Evolutionary conservation across 495 filamentous ascomycete genomes (phyloP).

Genomic region (Penicillium subrubescens): DNA sequence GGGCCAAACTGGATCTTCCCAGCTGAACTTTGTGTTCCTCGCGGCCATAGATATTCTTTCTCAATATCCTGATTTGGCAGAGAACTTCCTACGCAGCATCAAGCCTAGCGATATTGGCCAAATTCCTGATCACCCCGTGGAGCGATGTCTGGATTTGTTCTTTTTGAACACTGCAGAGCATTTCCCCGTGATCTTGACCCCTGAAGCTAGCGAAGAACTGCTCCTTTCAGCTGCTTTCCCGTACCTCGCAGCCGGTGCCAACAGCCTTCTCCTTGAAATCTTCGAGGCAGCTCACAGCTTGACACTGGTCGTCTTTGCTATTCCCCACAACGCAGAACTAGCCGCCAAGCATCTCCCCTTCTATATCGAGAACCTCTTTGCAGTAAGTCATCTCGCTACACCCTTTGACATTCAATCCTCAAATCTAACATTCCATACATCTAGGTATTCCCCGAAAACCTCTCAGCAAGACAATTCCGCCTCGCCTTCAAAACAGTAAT

Average conservation of each 20-base stretch:
- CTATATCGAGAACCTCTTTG: slow-evolving; percentile 83
- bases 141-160: slow-evolving; percentile 82
- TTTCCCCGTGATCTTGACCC: slow-evolving; percentile 70
- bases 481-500: slow-evolving; percentile 90
- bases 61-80: slow-evolving; percentile 67
- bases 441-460: slow-evolving; percentile 74
- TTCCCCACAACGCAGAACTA: slow-evolving; percentile 72
- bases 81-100: slow-evolving; percentile 70
- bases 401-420: not conserved
- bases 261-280: slow-evolving; percentile 67
- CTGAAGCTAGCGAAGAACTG: slow-evolving; percentile 67
- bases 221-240: slow-evolving; percentile 73
- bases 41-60: slow-evolving; percentile 87
- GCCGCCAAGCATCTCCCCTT: slow-evolving; percentile 76
- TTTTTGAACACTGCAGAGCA: slow-evolving; percentile 91
- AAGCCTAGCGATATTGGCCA: slow-evolving; percentile 57
- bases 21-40: slow-evolving; percentile 83
- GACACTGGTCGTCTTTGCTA: slow-evolving; percentile 78
- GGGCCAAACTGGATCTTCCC: slow-evolving; percentile 71
- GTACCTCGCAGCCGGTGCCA: slow-evolving; percentile 70
- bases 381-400: slow-evolving; percentile 38
- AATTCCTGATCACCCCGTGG: slow-evolving; percentile 74
- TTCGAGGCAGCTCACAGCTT: slow-evolving; percentile 93
- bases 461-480: slow-evolving; percentile 88
- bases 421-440: slow-evolving; percentile 14